Percentiles rank a stretch among this genome's conserved stretches.
phyloP scores from a whole-genome alignment of 768 basidiomycete genomes.

The Tulasnella sp. region DNA sequence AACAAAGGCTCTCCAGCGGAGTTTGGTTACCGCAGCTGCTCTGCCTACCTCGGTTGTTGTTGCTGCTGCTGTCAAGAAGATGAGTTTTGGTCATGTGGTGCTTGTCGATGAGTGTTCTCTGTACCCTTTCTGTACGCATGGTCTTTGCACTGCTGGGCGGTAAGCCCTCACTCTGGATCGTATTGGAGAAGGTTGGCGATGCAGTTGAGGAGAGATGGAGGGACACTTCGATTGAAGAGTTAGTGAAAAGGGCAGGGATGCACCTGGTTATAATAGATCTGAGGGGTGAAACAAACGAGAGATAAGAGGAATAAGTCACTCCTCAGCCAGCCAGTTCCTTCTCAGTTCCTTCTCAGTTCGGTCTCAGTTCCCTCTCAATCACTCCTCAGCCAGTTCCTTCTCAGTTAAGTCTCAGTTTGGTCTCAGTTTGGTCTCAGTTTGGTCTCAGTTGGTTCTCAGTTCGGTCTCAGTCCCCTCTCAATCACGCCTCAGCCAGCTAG shows the following conservation, averaged over 20 bases:
- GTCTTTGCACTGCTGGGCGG: slow-evolving; percentile 76
- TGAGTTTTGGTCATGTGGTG: background rate
- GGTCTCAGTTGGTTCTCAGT: too few species aligned
- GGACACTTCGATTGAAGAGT: slow-evolving; percentile 72
- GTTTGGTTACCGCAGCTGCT: background rate
- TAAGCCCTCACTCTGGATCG: slow-evolving; percentile 80
- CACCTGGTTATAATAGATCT: slow-evolving; percentile 29
- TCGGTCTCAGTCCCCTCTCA: too few species aligned
- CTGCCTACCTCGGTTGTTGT: background rate
- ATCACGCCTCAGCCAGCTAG: too few species aligned
- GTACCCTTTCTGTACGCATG: slow-evolving; percentile 87
- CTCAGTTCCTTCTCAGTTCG: too few species aligned
- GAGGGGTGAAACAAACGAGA: background rate
- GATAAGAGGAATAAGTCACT: background rate
- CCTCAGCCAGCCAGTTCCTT: too few species aligned
- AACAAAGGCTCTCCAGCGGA: background rate
- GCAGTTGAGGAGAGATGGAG: slow-evolving; percentile 77
- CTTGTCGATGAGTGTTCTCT: slow-evolving; percentile 12
- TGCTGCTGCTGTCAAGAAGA: background rate
- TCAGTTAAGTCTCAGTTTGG: too few species aligned
- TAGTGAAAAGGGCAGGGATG: slow-evolving; percentile 39
- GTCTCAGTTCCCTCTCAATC: too few species aligned
- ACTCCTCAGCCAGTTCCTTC: too few species aligned
- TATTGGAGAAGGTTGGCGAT: slow-evolving; percentile 88
- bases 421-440: too few species aligned